Percentiles rank a stretch among this genome's conserved stretches.
These are phyloP conservation scores for Candida sojae DNA, from an alignment of 1,139 yeast species.

Conservation along the genomic window DNA sequence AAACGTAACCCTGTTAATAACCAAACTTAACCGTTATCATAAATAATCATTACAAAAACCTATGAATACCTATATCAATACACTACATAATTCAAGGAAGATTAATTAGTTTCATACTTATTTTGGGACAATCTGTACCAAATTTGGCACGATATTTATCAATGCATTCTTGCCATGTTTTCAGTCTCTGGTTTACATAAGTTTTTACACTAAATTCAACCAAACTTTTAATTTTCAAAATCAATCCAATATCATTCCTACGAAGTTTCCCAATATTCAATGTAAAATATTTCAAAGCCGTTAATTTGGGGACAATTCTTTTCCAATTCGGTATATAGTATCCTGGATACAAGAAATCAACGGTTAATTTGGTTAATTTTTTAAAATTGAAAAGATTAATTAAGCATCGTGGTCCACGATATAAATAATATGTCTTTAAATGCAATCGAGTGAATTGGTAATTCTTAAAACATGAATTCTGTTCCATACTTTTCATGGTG, in stretches of 20 bases:
- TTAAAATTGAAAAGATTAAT: slow-evolving; percentile 1
- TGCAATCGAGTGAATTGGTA: slow-evolving; percentile 1
- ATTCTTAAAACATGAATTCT: slow-evolving; percentile 2
- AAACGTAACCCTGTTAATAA: too few relatives aligned
- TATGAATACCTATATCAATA: too few relatives aligned
- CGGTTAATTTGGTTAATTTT: slow-evolving; percentile 1
- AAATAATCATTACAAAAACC: too few relatives aligned
- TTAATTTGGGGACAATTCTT: background rate
- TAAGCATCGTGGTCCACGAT: background rate
- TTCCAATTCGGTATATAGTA: background rate
- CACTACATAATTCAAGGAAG: background rate
- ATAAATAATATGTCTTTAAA: slow-evolving; percentile 2
- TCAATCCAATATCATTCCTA: background rate
- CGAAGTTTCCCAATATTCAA: slow-evolving; percentile 1
- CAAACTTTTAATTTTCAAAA: background rate
- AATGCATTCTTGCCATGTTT: background rate
- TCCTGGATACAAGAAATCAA: background rate
- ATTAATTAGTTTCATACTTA: background rate
- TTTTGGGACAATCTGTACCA: background rate
- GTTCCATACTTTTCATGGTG: background rate
- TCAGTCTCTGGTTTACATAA: background rate
- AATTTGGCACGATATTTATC: background rate
- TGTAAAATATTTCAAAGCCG: background rate
- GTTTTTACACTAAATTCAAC: slow-evolving; percentile 2
- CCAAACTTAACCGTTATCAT: too few relatives aligned